A percentile compares a stretch with the other conserved stretches of the same genome.
Evolutionary conservation across 257 asterid species (phyloP).

Genomic region (Salvia hispanica): DNA sequence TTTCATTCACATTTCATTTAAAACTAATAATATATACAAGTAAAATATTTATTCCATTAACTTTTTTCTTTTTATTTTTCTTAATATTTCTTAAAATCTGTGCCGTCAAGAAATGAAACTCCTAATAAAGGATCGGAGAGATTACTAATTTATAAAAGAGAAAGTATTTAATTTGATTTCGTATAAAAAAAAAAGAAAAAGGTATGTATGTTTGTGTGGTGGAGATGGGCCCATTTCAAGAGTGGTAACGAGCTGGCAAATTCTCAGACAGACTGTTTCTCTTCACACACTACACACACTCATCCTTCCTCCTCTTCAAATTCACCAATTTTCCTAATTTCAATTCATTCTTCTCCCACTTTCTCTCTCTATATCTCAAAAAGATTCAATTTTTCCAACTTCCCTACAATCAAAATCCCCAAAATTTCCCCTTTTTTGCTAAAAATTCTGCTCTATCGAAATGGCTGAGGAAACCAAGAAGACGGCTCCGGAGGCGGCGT

Average conservation of each 20-base stretch:
- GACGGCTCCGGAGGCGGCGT: slow-evolving; percentile 52
- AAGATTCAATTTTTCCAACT: slow-evolving; percentile 3
- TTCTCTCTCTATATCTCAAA: slow-evolving; percentile 8
- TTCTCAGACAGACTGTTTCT: slow-evolving; percentile 52
- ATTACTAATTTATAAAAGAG: too few relatives aligned
- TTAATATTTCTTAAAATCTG: too few relatives aligned
- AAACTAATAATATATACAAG: too few relatives aligned
- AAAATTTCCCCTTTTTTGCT: not conserved
- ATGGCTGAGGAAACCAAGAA: slow-evolving; percentile 85
- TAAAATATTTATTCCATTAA: too few relatives aligned
- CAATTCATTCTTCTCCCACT: slow-evolving; percentile 9
- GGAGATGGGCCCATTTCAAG: slow-evolving; percentile 41
- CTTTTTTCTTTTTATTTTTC: too few relatives aligned
- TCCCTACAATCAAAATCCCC: too few relatives aligned
- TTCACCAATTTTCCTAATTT: slow-evolving; percentile 17
- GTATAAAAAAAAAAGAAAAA: slow-evolving; percentile 23
- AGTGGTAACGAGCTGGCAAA: slow-evolving; percentile 58
- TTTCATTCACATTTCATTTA: too few relatives aligned
- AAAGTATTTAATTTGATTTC: slow-evolving; percentile 20
- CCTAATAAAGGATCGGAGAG: too few relatives aligned
- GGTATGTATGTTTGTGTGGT: slow-evolving; percentile 22
- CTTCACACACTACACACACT: slow-evolving; percentile 33
- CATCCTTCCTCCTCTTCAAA: slow-evolving; percentile 28
- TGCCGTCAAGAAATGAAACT: too few relatives aligned
- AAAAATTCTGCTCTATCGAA: slow-evolving; percentile 11